Base-by-base conservation (phyloP, 352 stramenopile species). In the Pythium guiyangense region DNA sequence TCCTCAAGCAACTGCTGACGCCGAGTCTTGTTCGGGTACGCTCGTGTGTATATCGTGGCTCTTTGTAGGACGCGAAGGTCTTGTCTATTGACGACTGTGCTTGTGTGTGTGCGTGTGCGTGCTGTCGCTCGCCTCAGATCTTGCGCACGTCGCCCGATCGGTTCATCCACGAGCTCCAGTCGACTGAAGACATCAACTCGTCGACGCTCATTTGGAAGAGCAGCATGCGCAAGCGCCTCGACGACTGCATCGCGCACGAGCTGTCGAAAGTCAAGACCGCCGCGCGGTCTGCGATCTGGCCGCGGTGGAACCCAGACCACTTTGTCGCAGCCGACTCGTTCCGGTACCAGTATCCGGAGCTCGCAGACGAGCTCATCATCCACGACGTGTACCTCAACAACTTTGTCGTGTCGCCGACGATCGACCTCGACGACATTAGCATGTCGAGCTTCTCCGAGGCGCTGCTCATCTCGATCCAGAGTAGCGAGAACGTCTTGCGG, bases 321-420 rank as follows among this genome's bases (percentile, higher is more conserved):
- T 92, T 94, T 60, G 62, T 94, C n/a, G 85, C 85, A 4, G 82
- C 81, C 6, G 85, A 92, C 59, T 93, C 85, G 39, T 94, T 91
- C 61, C 81, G 77, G 8, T 94, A 94, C 42, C 79, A 92, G 51
- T 94, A 94, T 54, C 72, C 77, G 1, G 81, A 92, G 39, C 68
- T 94, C 5, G 54, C 72, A 1, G 72, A 93, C 50, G 77, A 92
- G 48, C 63, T 94, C 10, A 85, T 93, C 29, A 55, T 94, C 37
- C 69, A 88, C 29, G 80, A 91, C 51, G 79, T 94, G 25, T 94
- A 93, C 62, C 71, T 94, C 47, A 77, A 85, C 64, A 90, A 91
- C 49, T 91, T 92, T 57, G 72, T 92, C 15, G 73, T 58, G 1
- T 75, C 72, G 11, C 67, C 81, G 12, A 67, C 71, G 6, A 66